These are phyloP conservation scores for Dryadomyces sulphureus DNA, from an alignment of 2,329 filamentous ascomycete genomes.

Conservation along the genomic window DNA sequence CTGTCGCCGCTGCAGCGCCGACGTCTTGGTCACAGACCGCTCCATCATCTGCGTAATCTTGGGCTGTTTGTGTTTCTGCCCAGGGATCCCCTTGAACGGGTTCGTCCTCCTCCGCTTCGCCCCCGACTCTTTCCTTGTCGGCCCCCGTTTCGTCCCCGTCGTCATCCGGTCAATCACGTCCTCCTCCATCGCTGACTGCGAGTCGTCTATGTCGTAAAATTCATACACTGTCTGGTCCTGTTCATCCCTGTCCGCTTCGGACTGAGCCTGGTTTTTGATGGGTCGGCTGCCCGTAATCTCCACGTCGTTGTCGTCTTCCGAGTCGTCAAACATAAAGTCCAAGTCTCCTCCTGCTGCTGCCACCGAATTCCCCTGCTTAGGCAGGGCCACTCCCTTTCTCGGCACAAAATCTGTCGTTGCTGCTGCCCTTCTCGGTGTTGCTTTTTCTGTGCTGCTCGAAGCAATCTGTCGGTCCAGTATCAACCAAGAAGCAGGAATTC, in stretches of 20 bases:
- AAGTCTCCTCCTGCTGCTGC: constrained; percentile 12
- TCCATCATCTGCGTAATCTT: constrained; percentile 17
- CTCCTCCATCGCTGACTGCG: constrained; percentile 32
- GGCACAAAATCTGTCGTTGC: constrained; percentile 23
- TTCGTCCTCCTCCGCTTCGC: constrained; percentile 18
- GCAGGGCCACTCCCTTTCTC: constrained; percentile 35
- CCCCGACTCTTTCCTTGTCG: constrained; percentile 14
- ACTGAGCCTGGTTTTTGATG: constrained; percentile 1
- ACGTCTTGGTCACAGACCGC: constrained; percentile 10
- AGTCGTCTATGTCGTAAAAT: constrained; percentile 25
- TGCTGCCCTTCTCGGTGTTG: constrained; percentile 16
- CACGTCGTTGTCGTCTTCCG: constrained; percentile 15
- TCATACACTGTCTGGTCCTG: not conserved
- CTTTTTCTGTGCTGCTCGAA: not conserved
- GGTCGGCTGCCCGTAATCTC: not conserved
- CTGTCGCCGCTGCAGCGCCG: not conserved
- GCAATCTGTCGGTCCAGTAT: constrained; percentile 35
- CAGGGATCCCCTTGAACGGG: constrained; percentile 16
- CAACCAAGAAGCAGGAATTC: constrained; percentile 53
- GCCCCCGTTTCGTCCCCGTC: constrained; percentile 25
- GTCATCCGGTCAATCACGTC: constrained; percentile 37
- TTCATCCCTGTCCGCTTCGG: constrained; percentile 5
- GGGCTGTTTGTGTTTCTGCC: constrained; percentile 15
- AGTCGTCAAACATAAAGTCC: constrained; percentile 29
- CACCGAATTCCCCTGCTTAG: constrained; percentile 18